These are phyloP conservation scores for Lachnellula suecica DNA, from an alignment of 2,329 filamentous ascomycete species.

Conservation along the genomic window DNA sequence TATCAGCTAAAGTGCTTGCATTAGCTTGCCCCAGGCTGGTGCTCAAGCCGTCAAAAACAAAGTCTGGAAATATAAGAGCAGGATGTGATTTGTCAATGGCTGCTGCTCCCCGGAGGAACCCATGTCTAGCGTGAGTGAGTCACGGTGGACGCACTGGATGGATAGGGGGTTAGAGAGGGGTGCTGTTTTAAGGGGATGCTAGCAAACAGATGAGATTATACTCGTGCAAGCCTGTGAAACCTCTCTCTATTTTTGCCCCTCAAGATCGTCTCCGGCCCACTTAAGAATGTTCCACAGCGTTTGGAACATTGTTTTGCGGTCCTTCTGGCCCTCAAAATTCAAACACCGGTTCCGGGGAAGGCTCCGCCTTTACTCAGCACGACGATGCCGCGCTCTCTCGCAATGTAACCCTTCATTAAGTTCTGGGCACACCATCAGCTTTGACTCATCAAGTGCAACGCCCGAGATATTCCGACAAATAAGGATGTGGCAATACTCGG, in stretches of 20 bases:
- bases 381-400: conserved; percentile 83
- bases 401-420: conserved; percentile 94
- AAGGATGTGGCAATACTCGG: neutral
- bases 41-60: neutral
- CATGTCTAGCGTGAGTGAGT: conserved; percentile 12
- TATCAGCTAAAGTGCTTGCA: conserved; percentile 11
- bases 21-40: conserved; percentile 1
- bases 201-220: neutral
- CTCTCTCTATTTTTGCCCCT: no score
- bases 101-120: neutral
- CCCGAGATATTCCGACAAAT: conserved; percentile 10
- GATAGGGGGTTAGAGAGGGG: neutral
- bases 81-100: conserved; percentile 18
- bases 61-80: neutral
- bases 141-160: neutral
- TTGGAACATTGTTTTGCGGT: no score
- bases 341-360: conserved; percentile 85
- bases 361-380: conserved; percentile 91
- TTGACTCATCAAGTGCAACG: conserved; percentile 8
- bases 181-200: neutral
- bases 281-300: no score
- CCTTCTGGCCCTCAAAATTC: conserved; percentile 15
- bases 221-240: neutral
- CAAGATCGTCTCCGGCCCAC: no score
- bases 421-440: conserved; percentile 24